Base-by-base conservation (phyloP, 2,329 filamentous ascomycete species). In the Dothistroma septosporum region DNA sequence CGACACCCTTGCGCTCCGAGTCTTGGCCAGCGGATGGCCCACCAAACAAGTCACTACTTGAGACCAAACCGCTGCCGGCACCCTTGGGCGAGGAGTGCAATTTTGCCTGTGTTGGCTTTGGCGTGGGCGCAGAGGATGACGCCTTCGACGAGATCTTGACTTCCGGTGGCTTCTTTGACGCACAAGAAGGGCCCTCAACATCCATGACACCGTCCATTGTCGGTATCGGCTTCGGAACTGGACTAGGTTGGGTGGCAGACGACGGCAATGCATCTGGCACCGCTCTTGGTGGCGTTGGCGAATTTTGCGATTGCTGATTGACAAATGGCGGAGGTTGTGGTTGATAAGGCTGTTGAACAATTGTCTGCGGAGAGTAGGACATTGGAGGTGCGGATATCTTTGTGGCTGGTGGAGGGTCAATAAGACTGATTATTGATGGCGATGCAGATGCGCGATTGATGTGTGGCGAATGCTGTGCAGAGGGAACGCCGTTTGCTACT, bases 341-440 rank as follows among this genome's bases (percentile, higher is more conserved):
- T 52, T 59, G 56, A 35, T 48, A 46, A 28, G 59, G 57, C 41
- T 68, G 65, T 41, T 67, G 64, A 58, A 62, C 63, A n/a, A 57
- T 52, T 55, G 64, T 60, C 58, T 68, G 67, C 32, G 68, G 54
- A 32, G 66, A 65, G 53, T 68, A 60, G 69, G 75, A 58, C 65
- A 63, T 57, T 24, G 64, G 52, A 55, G 70, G 73, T 72, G 33
- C 74, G 68, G 63, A 62, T n/a, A 68, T 67, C 55, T 68, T 75
- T 75, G 70, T 71, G 68, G 67, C 71, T 35, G 59, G 49, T 1
- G 83, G 83, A 35, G 88, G 89, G 67, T 96, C 91, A 55, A 97
- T 90, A 60, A 97, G 83, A 76, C 91, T 96, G 6, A 91, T 88
- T 67, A 97, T 96, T 2, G 93, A 93, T 1, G 93, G 92, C 4